A percentile compares a stretch with the other conserved stretches of the same genome.
These are phyloP conservation scores for Lipomyces oligophaga DNA, from an alignment of 805 yeast genomes.

Conservation along the genomic window DNA sequence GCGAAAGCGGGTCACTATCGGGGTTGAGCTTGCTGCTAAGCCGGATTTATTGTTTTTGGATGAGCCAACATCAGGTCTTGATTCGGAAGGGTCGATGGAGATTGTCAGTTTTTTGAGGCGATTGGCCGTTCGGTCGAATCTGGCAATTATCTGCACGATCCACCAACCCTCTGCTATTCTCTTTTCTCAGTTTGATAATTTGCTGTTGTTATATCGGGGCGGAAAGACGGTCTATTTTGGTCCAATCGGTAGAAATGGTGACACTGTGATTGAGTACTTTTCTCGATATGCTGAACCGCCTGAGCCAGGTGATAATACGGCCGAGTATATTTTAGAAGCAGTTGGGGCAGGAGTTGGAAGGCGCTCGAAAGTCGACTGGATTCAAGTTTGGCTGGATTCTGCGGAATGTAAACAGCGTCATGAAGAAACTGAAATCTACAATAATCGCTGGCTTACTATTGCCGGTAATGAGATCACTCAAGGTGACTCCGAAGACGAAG, in stretches of 20 bases:
- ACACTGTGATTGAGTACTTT: slow-evolving; percentile 59
- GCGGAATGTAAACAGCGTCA: slow-evolving; percentile 51
- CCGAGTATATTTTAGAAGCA: slow-evolving; percentile 84
- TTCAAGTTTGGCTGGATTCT: slow-evolving; percentile 56
- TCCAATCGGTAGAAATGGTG: slow-evolving; percentile 59
- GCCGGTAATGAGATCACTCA: slow-evolving; percentile 44
- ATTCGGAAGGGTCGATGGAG: slow-evolving; percentile 67
- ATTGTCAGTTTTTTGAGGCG: slow-evolving; percentile 59
- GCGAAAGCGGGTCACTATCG: slow-evolving; percentile 59
- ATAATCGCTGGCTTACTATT: slow-evolving; percentile 47
- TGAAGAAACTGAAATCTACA: slow-evolving; percentile 54
- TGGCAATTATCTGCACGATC: slow-evolving; percentile 68
- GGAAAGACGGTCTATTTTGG: slow-evolving; percentile 76
- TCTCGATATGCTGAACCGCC: slow-evolving; percentile 58
- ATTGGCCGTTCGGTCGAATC: slow-evolving; percentile 53
- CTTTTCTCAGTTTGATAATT: slow-evolving; percentile 72
- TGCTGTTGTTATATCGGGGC: slow-evolving; percentile 64
- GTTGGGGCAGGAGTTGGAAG: slow-evolving; percentile 41
- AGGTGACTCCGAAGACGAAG: slow-evolving; percentile 40
- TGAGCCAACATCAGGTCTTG: slow-evolving; percentile 68
- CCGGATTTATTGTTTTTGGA: slow-evolving; percentile 60
- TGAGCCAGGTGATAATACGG: slow-evolving; percentile 73
- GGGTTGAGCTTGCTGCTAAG: slow-evolving; percentile 64
- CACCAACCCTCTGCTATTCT: slow-evolving; percentile 83
- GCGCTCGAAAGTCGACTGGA: slow-evolving; percentile 34